These are phyloP conservation scores for Chernovozyma aurita DNA, from an alignment of 1,139 yeast species.

Conservation along the genomic window DNA sequence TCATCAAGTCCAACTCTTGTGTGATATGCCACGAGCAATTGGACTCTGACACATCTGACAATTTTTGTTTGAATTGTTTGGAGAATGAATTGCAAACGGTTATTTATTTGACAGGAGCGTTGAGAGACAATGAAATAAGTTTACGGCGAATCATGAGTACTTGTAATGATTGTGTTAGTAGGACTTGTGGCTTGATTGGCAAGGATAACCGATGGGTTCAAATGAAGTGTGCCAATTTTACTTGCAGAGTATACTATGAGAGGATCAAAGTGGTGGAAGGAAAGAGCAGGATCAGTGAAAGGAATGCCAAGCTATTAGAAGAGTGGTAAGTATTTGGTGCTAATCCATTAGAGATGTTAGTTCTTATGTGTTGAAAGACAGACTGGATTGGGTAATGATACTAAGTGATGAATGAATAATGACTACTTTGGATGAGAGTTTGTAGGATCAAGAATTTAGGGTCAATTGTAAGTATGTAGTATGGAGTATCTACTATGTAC, in stretches of 20 bases:
- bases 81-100: constrained; percentile 17
- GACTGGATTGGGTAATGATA: too few species aligned
- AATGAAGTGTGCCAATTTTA: constrained; percentile 4
- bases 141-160: not conserved
- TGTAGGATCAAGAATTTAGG: too few species aligned
- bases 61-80: constrained; percentile 31
- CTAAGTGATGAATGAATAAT: too few species aligned
- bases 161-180: constrained; percentile 1
- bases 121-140: not conserved
- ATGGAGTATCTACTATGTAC: too few species aligned
- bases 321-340: too few species aligned
- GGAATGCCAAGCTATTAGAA: not conserved
- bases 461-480: too few species aligned
- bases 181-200: constrained; percentile 2
- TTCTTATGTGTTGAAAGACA: too few species aligned
- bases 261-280: constrained; percentile 1
- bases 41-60: constrained; percentile 5
- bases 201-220: not conserved
- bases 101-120: not conserved
- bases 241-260: constrained; percentile 3
- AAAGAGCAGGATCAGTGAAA: not conserved
- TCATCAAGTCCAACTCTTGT: constrained; percentile 17
- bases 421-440: too few species aligned
- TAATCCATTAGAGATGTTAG: too few species aligned
- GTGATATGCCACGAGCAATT: constrained; percentile 11